phyloP scores from a whole-genome alignment of 805 yeast genomes.

The Yarrowia osloensis region DNA sequence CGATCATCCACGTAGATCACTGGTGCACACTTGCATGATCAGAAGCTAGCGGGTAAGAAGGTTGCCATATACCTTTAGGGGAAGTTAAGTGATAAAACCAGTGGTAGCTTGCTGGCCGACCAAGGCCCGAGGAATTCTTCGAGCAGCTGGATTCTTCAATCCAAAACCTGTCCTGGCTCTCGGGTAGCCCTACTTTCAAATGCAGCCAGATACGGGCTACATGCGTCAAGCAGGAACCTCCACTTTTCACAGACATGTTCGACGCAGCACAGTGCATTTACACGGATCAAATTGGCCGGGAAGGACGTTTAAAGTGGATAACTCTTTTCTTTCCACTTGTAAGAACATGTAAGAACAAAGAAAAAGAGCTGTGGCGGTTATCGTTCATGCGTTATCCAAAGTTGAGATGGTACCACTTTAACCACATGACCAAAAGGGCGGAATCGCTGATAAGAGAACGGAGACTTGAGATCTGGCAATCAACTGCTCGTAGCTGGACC shows the following conservation, averaged over 20 bases:
- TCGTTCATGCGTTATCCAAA: constrained; percentile 8
- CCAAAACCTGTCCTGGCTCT: too few species aligned
- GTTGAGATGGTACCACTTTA: constrained; percentile 11
- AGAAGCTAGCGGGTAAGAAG: neutral
- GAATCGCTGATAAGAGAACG: neutral
- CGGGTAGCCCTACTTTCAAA: neutral
- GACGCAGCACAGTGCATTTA: neutral
- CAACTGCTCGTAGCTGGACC: neutral
- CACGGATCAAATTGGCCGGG: constrained; percentile 25
- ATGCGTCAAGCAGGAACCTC: constrained; percentile 5
- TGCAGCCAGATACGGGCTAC: neutral
- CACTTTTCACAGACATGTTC: constrained; percentile 8
- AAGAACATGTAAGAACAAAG: neutral
- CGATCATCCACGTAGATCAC: constrained; percentile 19
- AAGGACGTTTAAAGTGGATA: constrained; percentile 1
- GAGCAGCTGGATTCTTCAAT: neutral
- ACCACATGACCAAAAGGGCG: neutral
- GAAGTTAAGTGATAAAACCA: neutral
- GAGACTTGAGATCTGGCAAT: neutral
- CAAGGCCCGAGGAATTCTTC: neutral
- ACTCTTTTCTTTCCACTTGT: neutral
- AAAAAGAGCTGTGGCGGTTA: constrained; percentile 2
- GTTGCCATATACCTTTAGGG: constrained; percentile 6
- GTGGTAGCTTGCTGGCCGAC: neutral
- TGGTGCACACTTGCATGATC: neutral